Evolutionary conservation across 192 early-diverging fungal genomes (phyloP).

Genomic region (Coemansia umbellata): DNA sequence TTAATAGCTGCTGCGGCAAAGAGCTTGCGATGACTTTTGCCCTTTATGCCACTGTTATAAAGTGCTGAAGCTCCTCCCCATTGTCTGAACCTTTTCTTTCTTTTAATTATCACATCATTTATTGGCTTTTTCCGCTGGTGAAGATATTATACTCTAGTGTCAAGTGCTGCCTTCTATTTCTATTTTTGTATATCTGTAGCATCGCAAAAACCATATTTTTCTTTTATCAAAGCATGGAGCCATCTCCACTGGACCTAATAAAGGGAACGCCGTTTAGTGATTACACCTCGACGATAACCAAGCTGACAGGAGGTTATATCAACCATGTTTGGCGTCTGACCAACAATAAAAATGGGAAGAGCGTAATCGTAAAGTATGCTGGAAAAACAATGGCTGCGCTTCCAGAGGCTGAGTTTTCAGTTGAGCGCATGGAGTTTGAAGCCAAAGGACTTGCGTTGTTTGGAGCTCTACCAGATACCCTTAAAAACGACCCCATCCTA

Average conservation of each 20-base stretch:
- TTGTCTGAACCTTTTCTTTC: not conserved
- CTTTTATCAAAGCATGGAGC: not conserved
- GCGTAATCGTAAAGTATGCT: conserved; percentile 30
- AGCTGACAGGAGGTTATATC: conserved; percentile 29
- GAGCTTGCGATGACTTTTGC: too few relatives aligned
- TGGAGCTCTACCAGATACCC: not conserved
- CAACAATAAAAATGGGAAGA: not conserved
- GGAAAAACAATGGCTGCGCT: not conserved
- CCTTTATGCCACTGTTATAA: not conserved
- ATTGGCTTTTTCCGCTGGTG: not conserved
- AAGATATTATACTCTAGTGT: not conserved
- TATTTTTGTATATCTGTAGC: too few relatives aligned
- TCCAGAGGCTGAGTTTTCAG: conserved; percentile 7
- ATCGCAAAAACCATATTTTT: too few relatives aligned
- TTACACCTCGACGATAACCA: conserved; percentile 10
- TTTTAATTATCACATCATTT: not conserved
- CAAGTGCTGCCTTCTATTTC: too few relatives aligned
- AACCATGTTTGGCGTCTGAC: conserved; percentile 32
- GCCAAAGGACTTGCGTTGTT: conserved; percentile 24
- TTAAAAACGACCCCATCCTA: not conserved
- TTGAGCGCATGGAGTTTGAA: conserved; percentile 35
- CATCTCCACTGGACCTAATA: conserved; percentile 20
- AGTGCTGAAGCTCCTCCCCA: not conserved
- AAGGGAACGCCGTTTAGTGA: conserved; percentile 9
- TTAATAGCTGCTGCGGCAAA: too few relatives aligned